Evolutionary conservation across 768 basidiomycete species (phyloP).

Genomic region (Trametes cinnabarina): DNA sequence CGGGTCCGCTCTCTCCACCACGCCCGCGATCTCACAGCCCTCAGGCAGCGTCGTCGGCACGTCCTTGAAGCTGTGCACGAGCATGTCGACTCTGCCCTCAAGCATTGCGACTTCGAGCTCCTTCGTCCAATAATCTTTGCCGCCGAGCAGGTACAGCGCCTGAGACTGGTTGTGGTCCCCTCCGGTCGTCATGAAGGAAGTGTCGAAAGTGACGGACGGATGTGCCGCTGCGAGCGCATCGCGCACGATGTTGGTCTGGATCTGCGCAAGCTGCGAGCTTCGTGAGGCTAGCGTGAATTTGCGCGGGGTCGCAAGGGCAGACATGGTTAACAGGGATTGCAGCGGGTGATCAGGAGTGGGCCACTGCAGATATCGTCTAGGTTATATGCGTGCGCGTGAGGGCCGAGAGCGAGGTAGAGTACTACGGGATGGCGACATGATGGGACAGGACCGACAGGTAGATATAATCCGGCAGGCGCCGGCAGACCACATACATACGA

Average conservation of each 20-base stretch:
- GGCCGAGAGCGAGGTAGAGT: background rate
- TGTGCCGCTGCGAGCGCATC: conserved; percentile 57
- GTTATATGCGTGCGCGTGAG: background rate
- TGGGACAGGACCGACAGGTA: background rate
- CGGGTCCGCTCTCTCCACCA: conserved; percentile 84
- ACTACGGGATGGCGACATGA: background rate
- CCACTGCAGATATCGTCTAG: background rate
- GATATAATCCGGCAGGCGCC: conserved; percentile 12
- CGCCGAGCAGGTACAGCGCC: conserved; percentile 81
- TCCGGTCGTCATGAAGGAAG: conserved; percentile 66
- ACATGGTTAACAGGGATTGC: background rate
- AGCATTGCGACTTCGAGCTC: conserved; percentile 88
- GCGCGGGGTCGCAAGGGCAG: conserved; percentile 29
- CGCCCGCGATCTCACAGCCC: conserved; percentile 82
- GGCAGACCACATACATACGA: background rate
- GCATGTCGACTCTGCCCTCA: conserved; percentile 75
- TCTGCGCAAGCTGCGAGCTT: conserved; percentile 81
- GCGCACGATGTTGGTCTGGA: conserved; percentile 83
- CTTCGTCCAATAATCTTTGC: conserved; percentile 94
- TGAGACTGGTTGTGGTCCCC: conserved; percentile 91
- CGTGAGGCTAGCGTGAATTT: conserved; percentile 81
- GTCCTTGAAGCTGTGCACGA: conserved; percentile 92
- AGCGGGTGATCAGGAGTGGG: background rate
- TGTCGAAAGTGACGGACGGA: conserved; percentile 48
- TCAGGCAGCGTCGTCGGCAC: conserved; percentile 84